A percentile compares a stretch with the other conserved stretches of the same genome.
These are phyloP conservation scores for Jasminum sambac DNA, from an alignment of 257 asterid genomes.

Conservation along the genomic window DNA sequence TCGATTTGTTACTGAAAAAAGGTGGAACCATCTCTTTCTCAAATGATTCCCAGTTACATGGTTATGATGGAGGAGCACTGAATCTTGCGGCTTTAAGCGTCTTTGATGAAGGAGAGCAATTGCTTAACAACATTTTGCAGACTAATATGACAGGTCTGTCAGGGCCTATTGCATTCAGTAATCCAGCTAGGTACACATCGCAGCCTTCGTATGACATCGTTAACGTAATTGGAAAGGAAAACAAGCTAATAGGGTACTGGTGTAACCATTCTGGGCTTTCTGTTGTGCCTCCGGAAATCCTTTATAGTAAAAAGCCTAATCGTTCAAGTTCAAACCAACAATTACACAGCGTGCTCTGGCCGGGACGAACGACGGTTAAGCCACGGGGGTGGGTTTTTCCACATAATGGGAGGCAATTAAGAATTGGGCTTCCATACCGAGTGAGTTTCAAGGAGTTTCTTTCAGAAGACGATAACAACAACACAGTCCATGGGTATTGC, in stretches of 20 bases:
- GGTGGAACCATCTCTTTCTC: conserved; percentile 70
- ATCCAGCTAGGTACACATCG: conserved; percentile 38
- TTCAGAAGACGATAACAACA: conserved; percentile 35
- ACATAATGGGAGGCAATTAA: conserved; percentile 51
- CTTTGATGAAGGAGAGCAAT: conserved; percentile 58
- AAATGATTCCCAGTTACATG: conserved; percentile 38
- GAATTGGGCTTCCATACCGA: conserved; percentile 75
- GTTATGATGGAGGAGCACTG: conserved; percentile 37
- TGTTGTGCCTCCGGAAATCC: conserved; percentile 59
- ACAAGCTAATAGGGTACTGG: conserved; percentile 77
- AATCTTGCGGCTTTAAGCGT: conserved; percentile 62
- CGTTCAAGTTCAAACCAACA: conserved; percentile 59
- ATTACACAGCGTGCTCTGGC: conserved; percentile 58
- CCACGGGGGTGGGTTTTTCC: conserved; percentile 93
- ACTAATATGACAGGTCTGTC: conserved; percentile 70
- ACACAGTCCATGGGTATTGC: conserved; percentile 55
- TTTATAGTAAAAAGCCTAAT: conserved; percentile 46
- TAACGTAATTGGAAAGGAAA: conserved; percentile 53
- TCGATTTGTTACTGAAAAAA: conserved; percentile 45
- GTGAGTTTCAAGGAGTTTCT: conserved; percentile 65
- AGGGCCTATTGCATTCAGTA: conserved; percentile 50
- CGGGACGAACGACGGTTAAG: conserved; percentile 50
- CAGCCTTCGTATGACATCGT: conserved; percentile 73
- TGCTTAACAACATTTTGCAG: conserved; percentile 47
- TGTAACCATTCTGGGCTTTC: conserved; percentile 80